Base-by-base conservation (phyloP, 1,284 basidiomycete genomes). In the Ganoderma multipileum region DNA sequence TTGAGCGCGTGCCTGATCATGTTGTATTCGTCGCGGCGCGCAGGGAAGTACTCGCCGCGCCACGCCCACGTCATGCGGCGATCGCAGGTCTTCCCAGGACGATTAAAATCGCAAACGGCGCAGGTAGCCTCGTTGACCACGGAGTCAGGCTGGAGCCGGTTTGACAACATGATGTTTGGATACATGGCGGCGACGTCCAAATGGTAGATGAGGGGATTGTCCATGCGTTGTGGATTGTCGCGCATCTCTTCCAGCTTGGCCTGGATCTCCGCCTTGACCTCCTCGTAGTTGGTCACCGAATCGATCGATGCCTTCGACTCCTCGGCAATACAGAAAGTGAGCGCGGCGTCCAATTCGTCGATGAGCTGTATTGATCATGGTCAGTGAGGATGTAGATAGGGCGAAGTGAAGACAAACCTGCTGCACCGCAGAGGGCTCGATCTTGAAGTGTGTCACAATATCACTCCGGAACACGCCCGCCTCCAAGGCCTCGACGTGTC, bases 111-210 rank as follows among this genome's bases (percentile, higher is more conserved):
- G 82, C 98, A 99, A 7, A 98, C 96, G 0, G 98, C 98, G 78
- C 98, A 99, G 57, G 92, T 94, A 9, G 97, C 91, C 81, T 99
- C 98, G 78, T 97, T 95, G 20, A 99, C 95, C 81, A 99, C 95
- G 1, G 98, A 98, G 81, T 99, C 98, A 2, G 98, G 98, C 76
- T 99, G 98, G 3, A 99, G 88, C 65, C 98, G 95, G 80, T 99
- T 99, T 38, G 96, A 98, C 84, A 99, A 93, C 98, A 99, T 99
- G 89, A 99, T 99, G 83, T 99, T 99, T 68, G 98, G 98, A 79
- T 99, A 99, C 98, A 99, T 99, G 74, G 98, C 98, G 1, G 98
- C 98, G 71, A 99, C 98, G 78, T 99, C 98, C 77, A 99, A 83
- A 82, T 99, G 98, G 82, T 99, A 99, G 78, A 99, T 99, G 73